Base-by-base conservation (phyloP, 1,139 yeast genomes). In the Lizanozyma gosingica region DNA sequence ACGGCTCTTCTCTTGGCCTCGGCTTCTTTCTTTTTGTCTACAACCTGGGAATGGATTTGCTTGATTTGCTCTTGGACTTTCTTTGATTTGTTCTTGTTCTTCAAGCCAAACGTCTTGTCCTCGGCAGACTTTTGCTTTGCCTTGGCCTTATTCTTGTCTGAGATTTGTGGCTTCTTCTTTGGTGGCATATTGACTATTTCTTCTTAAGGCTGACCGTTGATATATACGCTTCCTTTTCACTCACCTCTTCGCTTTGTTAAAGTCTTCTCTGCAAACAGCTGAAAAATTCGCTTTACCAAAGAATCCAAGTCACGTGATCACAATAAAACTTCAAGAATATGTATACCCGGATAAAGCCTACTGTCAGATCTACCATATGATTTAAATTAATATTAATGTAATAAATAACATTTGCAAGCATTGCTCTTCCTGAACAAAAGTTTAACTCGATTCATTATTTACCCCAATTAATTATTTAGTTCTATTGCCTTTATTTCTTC, bases 31-130 rank as follows among this genome's bases (percentile, higher is more conserved):
- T 77, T 81, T 62, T 79, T 80, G 16, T 77, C 77, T 46, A 72
- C 68, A 14, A 76, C 78, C 11, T 17, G 29, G n/a, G 15, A 15
- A 49, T 65, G 56, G 37, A 90, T 86, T 58, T 90, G 97, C 47
- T 73, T 74, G 47, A 92, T 88, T 57, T 67, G 90, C 48, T 73
- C 78, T 62, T 94, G 98, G 35, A 94, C 98, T 57, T 81, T 92
- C 54, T 92, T 77, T 37, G 97, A 88, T 56, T 86, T 84, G 64
- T 87, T 87, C 65, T 94, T 94, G 63, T 88, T 88, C 59, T 88
- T 92, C 71, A 92, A 71, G 44, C 98, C 98, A 57, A 92, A 92
- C 2, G 97, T 84, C 65, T 87, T 88, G 63, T 92, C 97, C 39
- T 84, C 92, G 47, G 82, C 83, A 35, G 78, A 62, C 63, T 80